Base-by-base conservation (phyloP, 108 stramenopile genomes). In the Pseudonitzschia delicatissima region DNA sequence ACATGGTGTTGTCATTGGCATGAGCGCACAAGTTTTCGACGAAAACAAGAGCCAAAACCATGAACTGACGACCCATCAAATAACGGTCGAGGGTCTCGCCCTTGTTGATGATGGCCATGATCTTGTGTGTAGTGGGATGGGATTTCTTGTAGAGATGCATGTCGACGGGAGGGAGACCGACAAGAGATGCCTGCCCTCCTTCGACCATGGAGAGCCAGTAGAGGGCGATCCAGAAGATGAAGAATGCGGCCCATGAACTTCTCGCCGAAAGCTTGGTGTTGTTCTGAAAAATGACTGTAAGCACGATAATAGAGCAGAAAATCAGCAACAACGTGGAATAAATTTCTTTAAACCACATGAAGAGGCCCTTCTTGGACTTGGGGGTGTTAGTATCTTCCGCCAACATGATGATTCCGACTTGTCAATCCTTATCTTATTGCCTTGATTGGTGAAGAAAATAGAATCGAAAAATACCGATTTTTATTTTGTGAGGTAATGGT, bases 41-140 rank as follows among this genome's bases (percentile, higher is more conserved):
- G 52, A 92, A 92, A 53, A 88, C 85, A 8, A 84, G 50, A 23
- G 83, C 45, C 34, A 92, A 60, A 26, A 92, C 88, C 80, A 92
- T 82, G 73, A 92, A 88, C 71, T 92, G 91, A 72, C 92, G 83
- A 31, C 92, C 88, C 72, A 93, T 76, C 15, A 93, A 65, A 78
- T 82, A 93, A 12, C 91, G 82, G 36, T 93, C 87, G 50, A 93
- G 52, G 74, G 88, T 93, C 75, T 90, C 88, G 47, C 88, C 92
- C 72, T 73, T 81, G 77, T 86, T 74, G 60, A 65, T 66, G 65
- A 84, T 33, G n/a, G 57, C 55, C 31, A 72, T 74, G 61, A 71
- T 74, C 61, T 82, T 68, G 74, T 79, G 77, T 15, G 91, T 72
- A 66, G 82, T 76, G 4, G 82, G 80, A 50, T 92, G 91, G 40